These are phyloP conservation scores for Cudoniella acicularis DNA, from an alignment of 495 filamentous ascomycete species.

Conservation along the genomic window DNA sequence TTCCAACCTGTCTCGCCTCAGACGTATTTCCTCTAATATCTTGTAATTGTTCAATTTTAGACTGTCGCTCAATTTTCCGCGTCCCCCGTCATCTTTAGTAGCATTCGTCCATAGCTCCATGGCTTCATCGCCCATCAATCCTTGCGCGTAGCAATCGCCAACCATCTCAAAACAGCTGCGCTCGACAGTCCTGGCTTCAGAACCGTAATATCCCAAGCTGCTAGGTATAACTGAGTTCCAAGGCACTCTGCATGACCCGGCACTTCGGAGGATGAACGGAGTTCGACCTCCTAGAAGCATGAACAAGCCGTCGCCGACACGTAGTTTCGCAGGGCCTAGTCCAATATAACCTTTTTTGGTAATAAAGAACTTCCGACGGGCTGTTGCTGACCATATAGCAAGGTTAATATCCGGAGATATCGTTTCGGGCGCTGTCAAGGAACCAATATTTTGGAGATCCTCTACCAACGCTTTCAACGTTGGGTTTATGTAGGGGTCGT, in stretches of 20 bases:
- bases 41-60: too few species aligned
- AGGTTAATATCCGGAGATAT: background rate
- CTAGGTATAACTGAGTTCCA: background rate
- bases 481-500: too few species aligned
- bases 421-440: background rate
- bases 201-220: too few species aligned
- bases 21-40: too few species aligned
- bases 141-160: conserved; percentile 8
- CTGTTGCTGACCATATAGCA: background rate
- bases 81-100: too few species aligned
- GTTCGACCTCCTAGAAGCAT: background rate
- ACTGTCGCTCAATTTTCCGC: too few species aligned
- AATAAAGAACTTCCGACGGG: background rate
- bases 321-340: background rate
- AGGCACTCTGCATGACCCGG: background rate
- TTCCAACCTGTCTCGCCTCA: too few species aligned
- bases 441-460: background rate
- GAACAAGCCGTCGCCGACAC: background rate
- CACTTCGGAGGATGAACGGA: background rate
- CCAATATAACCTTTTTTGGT: background rate
- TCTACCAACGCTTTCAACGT: too few species aligned
- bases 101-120: background rate
- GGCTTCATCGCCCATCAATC: conserved; percentile 1
- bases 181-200: too few species aligned
- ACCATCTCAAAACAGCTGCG: background rate